Conservation (phyloP, 108 stramenopile genomes). For the Stephanodiscus minutulus region DNA sequence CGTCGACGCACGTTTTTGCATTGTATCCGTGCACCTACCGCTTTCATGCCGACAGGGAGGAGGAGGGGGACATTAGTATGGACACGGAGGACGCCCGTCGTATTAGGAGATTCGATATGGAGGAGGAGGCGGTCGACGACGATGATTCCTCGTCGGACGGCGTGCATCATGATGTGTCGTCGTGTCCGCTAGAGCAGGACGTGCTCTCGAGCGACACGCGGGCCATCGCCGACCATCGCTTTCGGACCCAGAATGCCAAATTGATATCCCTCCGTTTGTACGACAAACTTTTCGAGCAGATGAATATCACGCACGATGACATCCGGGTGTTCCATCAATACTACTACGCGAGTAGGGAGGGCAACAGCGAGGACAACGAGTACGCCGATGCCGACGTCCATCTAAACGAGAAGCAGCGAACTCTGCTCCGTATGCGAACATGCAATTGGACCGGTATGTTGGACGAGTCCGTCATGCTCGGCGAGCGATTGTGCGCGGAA, state of each 20-base stretch:
- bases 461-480: neutral
- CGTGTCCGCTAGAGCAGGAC: neutral
- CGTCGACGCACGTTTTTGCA: conserved; percentile 39
- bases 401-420: neutral
- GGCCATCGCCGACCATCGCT: conserved; percentile 2
- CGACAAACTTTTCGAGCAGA: neutral
- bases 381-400: neutral
- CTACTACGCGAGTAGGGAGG: neutral
- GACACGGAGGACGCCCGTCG: too few species aligned
- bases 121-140: neutral
- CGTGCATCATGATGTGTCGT: neutral
- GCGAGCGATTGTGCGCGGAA: conserved; percentile 27
- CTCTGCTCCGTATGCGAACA: conserved; percentile 17
- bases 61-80: too few species aligned
- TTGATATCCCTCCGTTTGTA: neutral
- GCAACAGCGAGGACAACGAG: neutral
- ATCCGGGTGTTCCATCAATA: neutral
- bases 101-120: too few species aligned
- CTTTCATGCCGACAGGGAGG: conserved; percentile 7
- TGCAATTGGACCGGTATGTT: conserved; percentile 19
- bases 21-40: conserved; percentile 28
- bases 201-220: conserved; percentile 7
- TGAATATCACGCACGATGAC: neutral
- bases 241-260: neutral
- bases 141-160: too few species aligned